Evolutionary conservation across 805 yeast genomes (phyloP).

Genomic region (Ogataea saltuana): DNA sequence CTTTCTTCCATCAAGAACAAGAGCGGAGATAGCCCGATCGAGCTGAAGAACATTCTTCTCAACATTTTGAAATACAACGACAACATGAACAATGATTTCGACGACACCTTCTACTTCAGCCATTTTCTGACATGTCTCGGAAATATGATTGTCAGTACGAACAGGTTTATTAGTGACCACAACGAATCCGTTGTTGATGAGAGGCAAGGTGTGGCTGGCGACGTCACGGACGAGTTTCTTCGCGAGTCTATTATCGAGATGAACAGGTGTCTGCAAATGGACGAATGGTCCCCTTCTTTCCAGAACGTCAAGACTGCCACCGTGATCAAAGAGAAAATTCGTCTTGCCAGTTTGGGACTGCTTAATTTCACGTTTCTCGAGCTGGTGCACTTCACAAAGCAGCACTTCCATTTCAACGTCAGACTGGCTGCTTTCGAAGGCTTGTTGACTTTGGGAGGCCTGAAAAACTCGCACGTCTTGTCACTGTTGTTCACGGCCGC

Average conservation of each 20-base stretch:
- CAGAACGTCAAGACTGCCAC: constrained; percentile 54
- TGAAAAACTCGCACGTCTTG: constrained; percentile 62
- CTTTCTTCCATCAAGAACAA: constrained; percentile 62
- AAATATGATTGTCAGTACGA: constrained; percentile 28
- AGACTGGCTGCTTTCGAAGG: constrained; percentile 71
- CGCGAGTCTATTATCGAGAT: constrained; percentile 62
- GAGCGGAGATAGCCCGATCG: constrained; percentile 56
- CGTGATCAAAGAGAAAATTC: constrained; percentile 60
- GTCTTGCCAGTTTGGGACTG: constrained; percentile 57
- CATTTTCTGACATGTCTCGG: constrained; percentile 58
- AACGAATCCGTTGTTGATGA: constrained; percentile 23
- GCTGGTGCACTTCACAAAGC: constrained; percentile 52
- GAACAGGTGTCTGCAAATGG: constrained; percentile 74
- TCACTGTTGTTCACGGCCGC: constrained; percentile 60
- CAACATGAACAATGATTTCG: constrained; percentile 73
- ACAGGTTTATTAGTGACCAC: constrained; percentile 27
- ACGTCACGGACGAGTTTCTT: constrained; percentile 41
- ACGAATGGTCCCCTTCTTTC: constrained; percentile 81
- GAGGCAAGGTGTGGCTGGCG: constrained; percentile 14
- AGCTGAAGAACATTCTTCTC: constrained; percentile 61
- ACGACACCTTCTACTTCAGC: constrained; percentile 69
- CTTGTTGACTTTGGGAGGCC: constrained; percentile 71
- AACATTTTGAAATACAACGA: constrained; percentile 82
- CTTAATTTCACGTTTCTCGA: constrained; percentile 54
- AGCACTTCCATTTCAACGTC: constrained; percentile 49